Base-by-base conservation (phyloP, 1,139 yeast genomes). In the Zygoascus meyerae region DNA sequence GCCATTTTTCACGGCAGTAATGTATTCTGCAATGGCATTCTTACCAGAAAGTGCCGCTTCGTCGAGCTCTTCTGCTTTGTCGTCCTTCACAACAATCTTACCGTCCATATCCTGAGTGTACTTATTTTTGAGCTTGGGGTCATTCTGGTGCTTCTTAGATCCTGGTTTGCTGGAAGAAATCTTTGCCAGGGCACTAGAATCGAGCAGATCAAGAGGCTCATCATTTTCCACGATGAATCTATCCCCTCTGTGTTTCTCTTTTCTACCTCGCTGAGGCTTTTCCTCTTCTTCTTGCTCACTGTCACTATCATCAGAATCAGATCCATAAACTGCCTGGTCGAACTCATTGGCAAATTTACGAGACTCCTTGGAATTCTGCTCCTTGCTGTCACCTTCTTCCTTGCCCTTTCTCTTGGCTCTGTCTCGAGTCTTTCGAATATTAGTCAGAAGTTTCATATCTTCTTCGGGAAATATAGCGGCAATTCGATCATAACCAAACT, bases 1-100 rank as follows among this genome's bases (percentile, higher is more conserved):
- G 29, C 92, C 97, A 58, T 83, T 86, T 64, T 80, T 83, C 34
- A 92, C 87, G 10, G 97, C 98, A 55, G 87, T 96, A 57, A 89
- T 78, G 63, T 92, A 92, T 1, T 97, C 97, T 63, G 86, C 86
- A 53, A 90, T 78, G 34, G 67, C 72, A 8, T 65, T 65, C 51
- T 71, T 74, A 51, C 78, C 70, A 33, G 79, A 78, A 48, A 78
- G 61, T 55, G 77, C 78, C 64, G 73, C 68, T 6, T 57, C 58
- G n/a, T 51, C 56, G 8, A 50, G 53, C 15, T 60, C 65, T 40
- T 60, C 58, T 15, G 73, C 64, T 18, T 40, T 34, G 15, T 21
- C 29, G n/a, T 46, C 35, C 44, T 59, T 59, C 45, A 70, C 58
- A 32, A 69, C 54, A 34, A 68, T 55, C 46, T 59, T 57, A 15